These are phyloP conservation scores for Citrus trifoliata DNA, from an alignment of 345 rosid genomes.

Conservation along the genomic window DNA sequence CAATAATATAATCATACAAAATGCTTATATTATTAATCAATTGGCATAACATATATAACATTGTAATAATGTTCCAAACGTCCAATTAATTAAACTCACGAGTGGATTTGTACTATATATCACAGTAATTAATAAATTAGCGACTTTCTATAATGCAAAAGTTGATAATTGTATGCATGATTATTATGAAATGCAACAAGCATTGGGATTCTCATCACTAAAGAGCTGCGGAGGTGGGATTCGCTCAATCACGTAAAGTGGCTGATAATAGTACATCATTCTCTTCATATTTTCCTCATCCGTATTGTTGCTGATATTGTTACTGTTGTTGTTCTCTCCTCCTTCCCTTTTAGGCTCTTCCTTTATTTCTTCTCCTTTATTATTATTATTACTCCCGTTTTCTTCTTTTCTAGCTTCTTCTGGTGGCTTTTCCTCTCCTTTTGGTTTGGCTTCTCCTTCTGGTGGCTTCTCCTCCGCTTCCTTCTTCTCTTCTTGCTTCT, in stretches of 20 bases:
- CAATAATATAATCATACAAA: not conserved
- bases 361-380: conserved; percentile 12
- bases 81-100: no score
- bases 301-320: not conserved
- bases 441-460: conserved; percentile 39
- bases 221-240: conserved; percentile 89
- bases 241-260: conserved; percentile 62
- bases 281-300: conserved; percentile 66
- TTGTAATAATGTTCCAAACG: no score
- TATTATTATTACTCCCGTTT: conserved; percentile 8
- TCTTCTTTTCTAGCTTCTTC: conserved; percentile 19
- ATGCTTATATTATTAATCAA: conserved; percentile 3
- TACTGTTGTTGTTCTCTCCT: conserved; percentile 4
- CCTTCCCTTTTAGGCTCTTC: conserved; percentile 20
- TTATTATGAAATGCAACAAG: conserved; percentile 70
- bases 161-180: not conserved
- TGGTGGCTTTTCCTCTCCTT: conserved; percentile 32
- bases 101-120: no score
- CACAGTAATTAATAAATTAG: not conserved
- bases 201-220: conserved; percentile 97
- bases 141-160: not conserved
- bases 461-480: conserved; percentile 31
- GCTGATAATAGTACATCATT: conserved; percentile 61
- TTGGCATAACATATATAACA: not conserved
- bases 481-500: conserved; percentile 39